Conservation (phyloP, 305 asterid species). For the Fraxinus dipetala region DNA sequence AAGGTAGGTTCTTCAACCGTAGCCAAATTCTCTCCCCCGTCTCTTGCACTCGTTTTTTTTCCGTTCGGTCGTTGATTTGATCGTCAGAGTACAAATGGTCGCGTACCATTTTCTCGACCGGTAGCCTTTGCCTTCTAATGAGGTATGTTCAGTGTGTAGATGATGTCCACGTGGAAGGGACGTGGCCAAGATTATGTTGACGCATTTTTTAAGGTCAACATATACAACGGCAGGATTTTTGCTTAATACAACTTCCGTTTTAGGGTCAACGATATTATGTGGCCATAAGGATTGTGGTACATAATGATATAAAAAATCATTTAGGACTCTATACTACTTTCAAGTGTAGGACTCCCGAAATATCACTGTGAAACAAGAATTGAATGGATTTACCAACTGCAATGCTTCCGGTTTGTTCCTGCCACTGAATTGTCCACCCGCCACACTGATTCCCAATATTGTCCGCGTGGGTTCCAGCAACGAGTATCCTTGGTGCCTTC, state of each 20-base stretch:
- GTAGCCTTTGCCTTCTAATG: too few relatives aligned
- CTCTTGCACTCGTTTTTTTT: too few relatives aligned
- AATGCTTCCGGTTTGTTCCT: slow-evolving; percentile 40
- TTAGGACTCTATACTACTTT: neutral
- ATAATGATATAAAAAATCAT: neutral
- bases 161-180: too few relatives aligned
- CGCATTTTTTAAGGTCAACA: too few relatives aligned
- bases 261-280: slow-evolving; percentile 25
- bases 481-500: slow-evolving; percentile 40
- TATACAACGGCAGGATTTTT: slow-evolving; percentile 25
- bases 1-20: too few relatives aligned
- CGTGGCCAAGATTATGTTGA: too few relatives aligned
- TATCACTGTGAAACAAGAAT: neutral
- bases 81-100: too few relatives aligned
- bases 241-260: slow-evolving; percentile 29
- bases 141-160: too few relatives aligned
- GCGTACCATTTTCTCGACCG: too few relatives aligned
- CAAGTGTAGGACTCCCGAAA: neutral
- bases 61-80: too few relatives aligned
- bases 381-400: slow-evolving; percentile 29
- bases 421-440: slow-evolving; percentile 58
- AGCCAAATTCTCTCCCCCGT: too few relatives aligned
- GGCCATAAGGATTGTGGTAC: slow-evolving; percentile 38
- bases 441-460: slow-evolving; percentile 53
- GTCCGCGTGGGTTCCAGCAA: slow-evolving; percentile 50